These are phyloP conservation scores for Curvularia verruculosa DNA, from an alignment of 2,329 filamentous ascomycete genomes.

Conservation along the genomic window DNA sequence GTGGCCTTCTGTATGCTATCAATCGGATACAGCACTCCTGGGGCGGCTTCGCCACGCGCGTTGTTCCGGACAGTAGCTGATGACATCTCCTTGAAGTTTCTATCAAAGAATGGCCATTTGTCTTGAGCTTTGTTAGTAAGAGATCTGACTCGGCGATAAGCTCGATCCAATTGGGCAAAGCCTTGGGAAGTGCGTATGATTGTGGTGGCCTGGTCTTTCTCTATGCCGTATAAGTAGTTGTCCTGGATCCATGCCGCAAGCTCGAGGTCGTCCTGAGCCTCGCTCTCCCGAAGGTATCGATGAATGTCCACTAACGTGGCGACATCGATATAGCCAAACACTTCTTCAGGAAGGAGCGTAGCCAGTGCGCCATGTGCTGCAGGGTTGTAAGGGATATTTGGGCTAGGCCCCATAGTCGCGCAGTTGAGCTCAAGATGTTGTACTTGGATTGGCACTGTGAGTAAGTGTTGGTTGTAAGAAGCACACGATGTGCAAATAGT, in stretches of 20 bases:
- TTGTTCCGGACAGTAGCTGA: slow-evolving; percentile 26
- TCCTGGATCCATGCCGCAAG: slow-evolving; percentile 33
- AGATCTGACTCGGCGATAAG: slow-evolving; percentile 36
- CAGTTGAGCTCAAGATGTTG: neutral
- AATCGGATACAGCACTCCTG: slow-evolving; percentile 12
- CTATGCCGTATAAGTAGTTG: slow-evolving; percentile 27
- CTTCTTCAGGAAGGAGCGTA: slow-evolving; percentile 21
- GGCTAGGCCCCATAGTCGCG: slow-evolving; percentile 15
- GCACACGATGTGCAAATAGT: neutral
- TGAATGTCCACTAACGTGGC: slow-evolving; percentile 31
- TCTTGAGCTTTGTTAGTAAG: slow-evolving; percentile 41
- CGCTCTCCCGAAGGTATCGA: slow-evolving; percentile 28
- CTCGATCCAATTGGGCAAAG: slow-evolving; percentile 33
- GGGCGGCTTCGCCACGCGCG: slow-evolving; percentile 23
- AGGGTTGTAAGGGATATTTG: slow-evolving; percentile 3
- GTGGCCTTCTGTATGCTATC: slow-evolving; percentile 1
- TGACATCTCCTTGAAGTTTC: slow-evolving; percentile 32
- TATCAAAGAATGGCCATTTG: slow-evolving; percentile 42
- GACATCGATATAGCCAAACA: slow-evolving; percentile 33
- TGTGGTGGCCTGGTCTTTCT: slow-evolving; percentile 8
- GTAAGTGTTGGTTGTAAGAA: neutral
- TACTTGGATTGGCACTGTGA: neutral
- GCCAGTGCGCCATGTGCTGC: slow-evolving; percentile 9
- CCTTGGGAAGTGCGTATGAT: slow-evolving; percentile 29
- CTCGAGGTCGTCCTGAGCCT: slow-evolving; percentile 25